Evolutionary conservation across 1,284 basidiomycete genomes (phyloP), one percentile per base, ranked within the genome.

Genomic region (Lignosus rhinocerotis): DNA sequence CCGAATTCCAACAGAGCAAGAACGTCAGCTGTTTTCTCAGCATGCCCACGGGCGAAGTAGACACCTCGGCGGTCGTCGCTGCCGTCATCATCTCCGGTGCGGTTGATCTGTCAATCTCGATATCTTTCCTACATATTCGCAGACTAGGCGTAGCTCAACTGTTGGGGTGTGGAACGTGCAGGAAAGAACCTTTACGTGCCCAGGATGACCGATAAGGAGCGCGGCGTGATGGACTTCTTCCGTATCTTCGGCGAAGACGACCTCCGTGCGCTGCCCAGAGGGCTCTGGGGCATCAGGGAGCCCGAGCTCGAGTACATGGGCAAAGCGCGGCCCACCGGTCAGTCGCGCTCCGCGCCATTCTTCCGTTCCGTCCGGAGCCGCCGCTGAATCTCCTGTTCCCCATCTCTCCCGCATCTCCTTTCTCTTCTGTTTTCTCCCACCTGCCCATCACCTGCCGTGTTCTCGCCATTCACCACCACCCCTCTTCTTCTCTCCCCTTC

Each of bases 231-330:
- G 88, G 81, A 89, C 55, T 81, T 90, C 50, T 72, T 90, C 39
- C 80, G 79, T 60, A 71, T 91, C 25, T 82, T 88, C 64, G 78
- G 76, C 56, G 69, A 76, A 33, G 75, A 81, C 1, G 90, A 92
- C 72, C 76, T 90, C 14, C 70, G 72, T 1, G 71, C 79, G 0
- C 76, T 92, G 10, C 82, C 83, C 2, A 72, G 66, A 46, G 88
- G 88, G 1, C 65, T 78, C 32, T 92, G 90, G 90, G 90, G 87
- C 1, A 91, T 92, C 67, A 82, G 80, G 58, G 88, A 92, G 66
- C 90, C 90, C 0, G 75, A 73, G 0, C 59, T 65, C n/a, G 68
- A 77, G 34, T 83, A 78, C 74, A 65, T 76, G 56, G 79, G 75
- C 19, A 57, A 63, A 12, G 72, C 67, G 42, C 79, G 90, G 53